Percentiles rank a stretch among this genome's conserved stretches.
These are phyloP conservation scores for Polyporus arcularius DNA, from an alignment of 768 basidiomycete genomes.

Conservation along the genomic window DNA sequence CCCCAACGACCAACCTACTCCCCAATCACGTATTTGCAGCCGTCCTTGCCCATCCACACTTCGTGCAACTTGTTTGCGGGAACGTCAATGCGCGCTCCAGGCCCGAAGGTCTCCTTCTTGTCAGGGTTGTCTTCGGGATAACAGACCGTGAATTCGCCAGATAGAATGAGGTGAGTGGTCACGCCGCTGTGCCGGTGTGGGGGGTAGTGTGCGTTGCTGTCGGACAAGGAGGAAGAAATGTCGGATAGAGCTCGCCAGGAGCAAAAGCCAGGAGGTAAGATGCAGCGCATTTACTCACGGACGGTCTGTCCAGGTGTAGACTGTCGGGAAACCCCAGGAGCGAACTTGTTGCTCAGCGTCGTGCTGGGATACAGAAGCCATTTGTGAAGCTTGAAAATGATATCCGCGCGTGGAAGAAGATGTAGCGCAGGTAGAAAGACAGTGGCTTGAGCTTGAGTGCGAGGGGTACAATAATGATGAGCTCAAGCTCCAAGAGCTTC, in stretches of 20 bases:
- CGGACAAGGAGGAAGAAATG: neutral
- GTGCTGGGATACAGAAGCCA: slow-evolving; percentile 16
- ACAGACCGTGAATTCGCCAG: slow-evolving; percentile 27
- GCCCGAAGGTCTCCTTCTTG: slow-evolving; percentile 29
- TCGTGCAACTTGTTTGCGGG: slow-evolving; percentile 30
- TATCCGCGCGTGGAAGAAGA: neutral
- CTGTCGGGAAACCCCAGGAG: slow-evolving; percentile 30
- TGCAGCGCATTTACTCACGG: slow-evolving; percentile 19
- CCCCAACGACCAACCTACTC: slow-evolving; percentile 12
- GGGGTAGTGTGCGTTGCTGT: slow-evolving; percentile 29
- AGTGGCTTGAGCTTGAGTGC: neutral
- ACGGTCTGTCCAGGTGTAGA: slow-evolving; percentile 32
- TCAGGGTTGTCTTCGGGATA: slow-evolving; percentile 26
- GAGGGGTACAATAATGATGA: too few relatives aligned
- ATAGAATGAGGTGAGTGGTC: slow-evolving; percentile 32
- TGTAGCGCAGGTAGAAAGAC: neutral
- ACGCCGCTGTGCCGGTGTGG: slow-evolving; percentile 28
- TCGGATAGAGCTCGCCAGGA: neutral
- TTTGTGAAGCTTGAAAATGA: neutral
- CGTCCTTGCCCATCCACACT: slow-evolving; percentile 32
- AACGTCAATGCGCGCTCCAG: slow-evolving; percentile 30
- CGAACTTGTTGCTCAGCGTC: slow-evolving; percentile 27
- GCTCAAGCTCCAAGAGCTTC: too few relatives aligned
- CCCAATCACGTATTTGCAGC: slow-evolving; percentile 34
- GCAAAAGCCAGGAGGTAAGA: neutral